Evolutionary conservation across 1,284 basidiomycete species (phyloP).

Genomic region (Rhodotorula sp.): DNA sequence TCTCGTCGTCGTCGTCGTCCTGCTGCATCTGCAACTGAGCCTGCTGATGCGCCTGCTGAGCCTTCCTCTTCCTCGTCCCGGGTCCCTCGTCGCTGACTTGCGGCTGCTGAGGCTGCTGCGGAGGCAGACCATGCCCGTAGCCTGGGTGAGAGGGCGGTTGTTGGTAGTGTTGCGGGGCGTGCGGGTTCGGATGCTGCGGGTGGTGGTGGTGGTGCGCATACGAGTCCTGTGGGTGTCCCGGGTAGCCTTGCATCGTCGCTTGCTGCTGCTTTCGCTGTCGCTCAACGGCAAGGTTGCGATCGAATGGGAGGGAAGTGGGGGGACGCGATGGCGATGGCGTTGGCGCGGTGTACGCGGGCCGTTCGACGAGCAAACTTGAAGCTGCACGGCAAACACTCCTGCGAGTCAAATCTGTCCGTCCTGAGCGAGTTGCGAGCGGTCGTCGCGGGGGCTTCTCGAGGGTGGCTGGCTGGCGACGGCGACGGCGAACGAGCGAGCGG

Average conservation of each 20-base stretch:
- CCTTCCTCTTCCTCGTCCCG: conserved; percentile 21
- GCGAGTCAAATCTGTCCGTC: no score
- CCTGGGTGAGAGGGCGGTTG: not conserved
- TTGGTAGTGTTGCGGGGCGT: not conserved
- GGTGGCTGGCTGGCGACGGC: no score
- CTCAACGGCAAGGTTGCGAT: not conserved
- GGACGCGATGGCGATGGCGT: not conserved
- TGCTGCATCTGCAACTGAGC: not conserved
- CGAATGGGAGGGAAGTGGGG: not conserved
- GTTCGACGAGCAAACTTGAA: no score
- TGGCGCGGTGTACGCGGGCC: not conserved
- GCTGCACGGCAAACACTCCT: no score
- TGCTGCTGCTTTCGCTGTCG: not conserved
- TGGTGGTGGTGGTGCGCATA: conserved; percentile 8
- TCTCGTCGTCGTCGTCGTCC: conserved; percentile 33
- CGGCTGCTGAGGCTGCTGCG: not conserved
- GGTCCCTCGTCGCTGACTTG: not conserved
- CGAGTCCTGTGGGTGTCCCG: not conserved
- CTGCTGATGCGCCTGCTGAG: conserved; percentile 11
- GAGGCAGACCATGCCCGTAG: not conserved
- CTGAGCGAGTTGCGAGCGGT: no score
- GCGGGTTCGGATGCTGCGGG: not conserved
- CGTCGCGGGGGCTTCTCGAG: no score
- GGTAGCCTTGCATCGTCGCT: conserved; percentile 13
- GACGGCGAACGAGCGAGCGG: no score